Evolutionary conservation across 495 filamentous ascomycete species (phyloP), one percentile per base, ranked within the genome.

Genomic region (Jackrogersella minutella): DNA sequence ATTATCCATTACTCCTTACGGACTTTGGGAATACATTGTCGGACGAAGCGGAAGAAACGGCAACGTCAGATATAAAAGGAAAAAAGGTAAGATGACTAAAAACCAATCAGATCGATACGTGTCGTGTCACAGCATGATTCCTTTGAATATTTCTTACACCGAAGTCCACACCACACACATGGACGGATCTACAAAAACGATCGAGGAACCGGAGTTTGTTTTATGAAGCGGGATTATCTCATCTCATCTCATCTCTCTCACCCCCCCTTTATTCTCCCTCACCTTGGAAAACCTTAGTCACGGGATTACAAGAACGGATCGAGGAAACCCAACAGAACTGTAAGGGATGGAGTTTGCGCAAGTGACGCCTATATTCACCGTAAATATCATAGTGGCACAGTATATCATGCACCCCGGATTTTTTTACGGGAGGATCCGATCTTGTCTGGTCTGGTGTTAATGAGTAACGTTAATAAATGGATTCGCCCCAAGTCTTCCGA

Each of bases 71-170:
- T 31, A 9, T n/a, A n/a, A n/a, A n/a, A 52, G 40, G 56, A 10
- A 37, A 51, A 39, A 28, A 56, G 14, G 58, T 54, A 26, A 56
- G 60, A 31, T 39, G 3, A 10, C 14, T 4, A 4, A 24, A 14
- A 30, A 31, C 64, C 64, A 68, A 68, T 68, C 58, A 58, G 1
- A 34, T 51, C 16, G 19, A 13, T 37, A 30, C 16, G 21, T 47
- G 52, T 62, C 53, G 64, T 68, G 64, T 62, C 64, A 63, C 39
- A 17, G 17, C 53, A 57, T 63, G 58, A 54, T 68, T 62, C 53
- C 64, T 63, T 43, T 47, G n/a, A n/a, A 10, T 17, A 33, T 55
- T 41, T 16, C 37, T 19, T 24, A 54, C 21, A 37, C 41, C 41
- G 41, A 46, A 54, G 41, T 21, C 50, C 16, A 59, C 36, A n/a